Evolutionary conservation across 768 basidiomycete genomes (phyloP).

Genomic region (Gelatoporia subvermispora): DNA sequence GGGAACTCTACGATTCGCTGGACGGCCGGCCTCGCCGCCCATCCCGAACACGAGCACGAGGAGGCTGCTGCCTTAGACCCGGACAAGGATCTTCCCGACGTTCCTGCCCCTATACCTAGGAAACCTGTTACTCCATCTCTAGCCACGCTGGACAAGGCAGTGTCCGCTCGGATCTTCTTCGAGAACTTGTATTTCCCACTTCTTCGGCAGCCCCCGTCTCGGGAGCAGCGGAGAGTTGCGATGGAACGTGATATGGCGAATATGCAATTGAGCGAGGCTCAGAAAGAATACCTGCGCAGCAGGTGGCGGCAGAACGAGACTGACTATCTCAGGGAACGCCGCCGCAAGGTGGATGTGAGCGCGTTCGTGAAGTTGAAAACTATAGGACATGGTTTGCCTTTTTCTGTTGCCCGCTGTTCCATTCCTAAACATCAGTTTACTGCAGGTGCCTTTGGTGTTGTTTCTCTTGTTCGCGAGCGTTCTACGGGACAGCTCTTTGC

Average conservation of each 20-base stretch:
- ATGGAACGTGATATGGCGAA: constrained; percentile 85
- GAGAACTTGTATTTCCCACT: constrained; percentile 86
- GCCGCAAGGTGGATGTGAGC: constrained; percentile 77
- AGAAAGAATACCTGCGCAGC: constrained; percentile 66
- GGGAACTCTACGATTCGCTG: constrained; percentile 59
- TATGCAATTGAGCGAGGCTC: constrained; percentile 63
- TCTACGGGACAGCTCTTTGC: constrained; percentile 79
- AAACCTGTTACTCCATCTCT: constrained; percentile 80
- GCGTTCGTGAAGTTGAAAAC: constrained; percentile 89
- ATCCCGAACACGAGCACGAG: constrained; percentile 66
- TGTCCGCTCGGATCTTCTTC: constrained; percentile 90
- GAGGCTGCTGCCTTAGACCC: constrained; percentile 33
- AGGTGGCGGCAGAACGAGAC: constrained; percentile 88
- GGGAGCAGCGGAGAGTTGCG: constrained; percentile 78
- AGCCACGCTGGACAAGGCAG: constrained; percentile 88
- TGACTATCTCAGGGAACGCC: constrained; percentile 78
- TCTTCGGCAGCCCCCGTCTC: constrained; percentile 77
- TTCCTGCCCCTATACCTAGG: constrained; percentile 34
- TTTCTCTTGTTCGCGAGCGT: constrained; percentile 84
- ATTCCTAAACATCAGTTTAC: constrained; percentile 14
- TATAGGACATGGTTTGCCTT: constrained; percentile 78
- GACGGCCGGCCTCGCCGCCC: constrained; percentile 55
- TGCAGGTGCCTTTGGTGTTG: constrained; percentile 92
- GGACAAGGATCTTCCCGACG: constrained; percentile 22
- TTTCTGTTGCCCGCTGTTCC: constrained; percentile 16